Evolutionary conservation across 2,329 filamentous ascomycete genomes (phyloP).

Genomic region (Colletotrichum eremochloae): DNA sequence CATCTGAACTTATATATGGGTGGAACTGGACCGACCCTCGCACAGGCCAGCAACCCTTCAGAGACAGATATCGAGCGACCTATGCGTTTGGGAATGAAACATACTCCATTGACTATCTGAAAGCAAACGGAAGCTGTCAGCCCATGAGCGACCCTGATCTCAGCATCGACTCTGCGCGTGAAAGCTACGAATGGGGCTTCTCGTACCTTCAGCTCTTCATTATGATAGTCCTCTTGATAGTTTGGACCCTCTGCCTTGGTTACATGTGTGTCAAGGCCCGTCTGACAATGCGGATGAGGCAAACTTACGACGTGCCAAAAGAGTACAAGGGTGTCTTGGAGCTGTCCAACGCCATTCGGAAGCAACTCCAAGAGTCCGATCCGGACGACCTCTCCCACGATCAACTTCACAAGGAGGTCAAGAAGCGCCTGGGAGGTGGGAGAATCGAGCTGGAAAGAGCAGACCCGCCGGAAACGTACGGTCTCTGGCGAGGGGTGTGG

Average conservation of each 20-base stretch:
- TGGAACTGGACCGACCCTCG: conserved; percentile 37
- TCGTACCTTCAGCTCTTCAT: conserved; percentile 46
- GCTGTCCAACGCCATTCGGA: conserved; percentile 23
- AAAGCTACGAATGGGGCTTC: conserved; percentile 47
- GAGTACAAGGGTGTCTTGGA: conserved; percentile 37
- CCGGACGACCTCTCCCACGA: conserved; percentile 39
- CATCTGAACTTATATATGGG: background rate
- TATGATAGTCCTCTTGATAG: conserved; percentile 25
- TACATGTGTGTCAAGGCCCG: conserved; percentile 44
- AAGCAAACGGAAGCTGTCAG: conserved; percentile 43
- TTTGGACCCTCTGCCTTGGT: conserved; percentile 45
- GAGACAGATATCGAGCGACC: background rate
- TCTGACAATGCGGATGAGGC: conserved; percentile 25
- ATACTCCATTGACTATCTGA: conserved; percentile 43
- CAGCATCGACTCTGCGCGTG: conserved; percentile 13
- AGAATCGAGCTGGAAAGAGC: conserved; percentile 40
- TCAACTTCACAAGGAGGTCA: conserved; percentile 42
- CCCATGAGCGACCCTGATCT: conserved; percentile 22
- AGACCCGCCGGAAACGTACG: background rate
- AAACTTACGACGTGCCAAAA: conserved; percentile 18
- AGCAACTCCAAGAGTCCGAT: conserved; percentile 40
- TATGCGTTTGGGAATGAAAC: conserved; percentile 29
- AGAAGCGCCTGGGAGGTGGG: conserved; percentile 43
- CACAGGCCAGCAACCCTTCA: conserved; percentile 12
- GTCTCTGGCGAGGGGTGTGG: conserved; percentile 8